These are phyloP conservation scores for Trametes villosa DNA, from an alignment of 768 basidiomycete species.

Conservation along the genomic window DNA sequence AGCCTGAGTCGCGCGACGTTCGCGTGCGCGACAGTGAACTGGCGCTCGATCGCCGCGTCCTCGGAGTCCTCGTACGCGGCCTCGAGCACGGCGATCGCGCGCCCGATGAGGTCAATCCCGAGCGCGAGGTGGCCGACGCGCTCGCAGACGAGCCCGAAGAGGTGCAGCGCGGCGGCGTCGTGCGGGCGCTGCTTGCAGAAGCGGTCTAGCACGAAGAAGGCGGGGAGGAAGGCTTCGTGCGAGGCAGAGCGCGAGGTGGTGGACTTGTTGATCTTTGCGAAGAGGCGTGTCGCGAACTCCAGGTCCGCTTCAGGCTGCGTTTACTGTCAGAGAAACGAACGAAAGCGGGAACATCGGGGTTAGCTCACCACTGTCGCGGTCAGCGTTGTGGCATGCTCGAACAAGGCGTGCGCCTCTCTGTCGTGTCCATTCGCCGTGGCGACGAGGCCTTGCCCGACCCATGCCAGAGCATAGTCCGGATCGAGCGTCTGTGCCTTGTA, in stretches of 20 bases:
- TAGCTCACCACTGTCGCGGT: conserved; percentile 57
- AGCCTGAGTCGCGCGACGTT: conserved; percentile 81
- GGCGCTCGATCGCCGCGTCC: conserved; percentile 73
- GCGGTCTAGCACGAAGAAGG: conserved; percentile 81
- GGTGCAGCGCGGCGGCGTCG: conserved; percentile 79
- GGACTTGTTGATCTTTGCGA: conserved; percentile 43
- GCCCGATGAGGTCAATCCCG: conserved; percentile 58
- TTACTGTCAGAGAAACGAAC: conserved; percentile 16
- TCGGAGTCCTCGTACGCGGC: conserved; percentile 87
- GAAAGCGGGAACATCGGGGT: not conserved
- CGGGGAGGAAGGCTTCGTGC: conserved; percentile 63
- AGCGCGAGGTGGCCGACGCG: conserved; percentile 71
- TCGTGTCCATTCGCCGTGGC: conserved; percentile 63
- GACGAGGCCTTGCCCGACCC: conserved; percentile 87
- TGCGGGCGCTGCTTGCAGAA: conserved; percentile 69
- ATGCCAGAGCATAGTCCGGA: conserved; percentile 85
- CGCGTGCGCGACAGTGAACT: conserved; percentile 79
- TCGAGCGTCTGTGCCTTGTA: conserved; percentile 88
- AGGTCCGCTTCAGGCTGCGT: conserved; percentile 80
- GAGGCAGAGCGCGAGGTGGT: conserved; percentile 24
- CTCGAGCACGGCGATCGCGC: conserved; percentile 78
- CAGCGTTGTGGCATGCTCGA: conserved; percentile 74
- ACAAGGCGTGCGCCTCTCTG: conserved; percentile 64
- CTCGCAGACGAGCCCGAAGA: conserved; percentile 86
- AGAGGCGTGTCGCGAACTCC: conserved; percentile 67